These are phyloP conservation scores for Leishmania martiniquensis DNA, from an alignment of 208 protist genomes.

Conservation along the genomic window DNA sequence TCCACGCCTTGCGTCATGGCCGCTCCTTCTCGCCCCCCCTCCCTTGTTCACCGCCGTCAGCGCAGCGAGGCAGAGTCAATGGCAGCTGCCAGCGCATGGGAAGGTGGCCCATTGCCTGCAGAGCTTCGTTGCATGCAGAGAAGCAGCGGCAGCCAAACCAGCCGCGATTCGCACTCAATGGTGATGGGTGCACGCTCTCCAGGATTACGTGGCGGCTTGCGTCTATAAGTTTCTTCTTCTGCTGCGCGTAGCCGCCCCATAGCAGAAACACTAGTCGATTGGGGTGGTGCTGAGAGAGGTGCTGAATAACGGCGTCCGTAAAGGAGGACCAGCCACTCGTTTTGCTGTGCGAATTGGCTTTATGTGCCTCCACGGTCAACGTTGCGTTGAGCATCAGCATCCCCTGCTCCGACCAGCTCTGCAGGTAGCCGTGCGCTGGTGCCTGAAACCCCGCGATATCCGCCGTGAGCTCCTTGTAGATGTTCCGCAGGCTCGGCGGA, in stretches of 20 bases:
- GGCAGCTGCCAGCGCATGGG: slow-evolving; percentile 89
- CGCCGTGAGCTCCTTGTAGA: slow-evolving; percentile 95
- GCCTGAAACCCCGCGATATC: slow-evolving; percentile 86
- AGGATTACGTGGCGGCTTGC: slow-evolving; percentile 88
- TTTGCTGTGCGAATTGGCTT: slow-evolving; percentile 94
- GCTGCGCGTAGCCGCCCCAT: slow-evolving; percentile 95
- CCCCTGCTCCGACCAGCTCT: slow-evolving; percentile 96
- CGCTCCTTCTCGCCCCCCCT: not conserved
- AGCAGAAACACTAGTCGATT: slow-evolving; percentile 94
- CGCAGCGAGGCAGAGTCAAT: slow-evolving; percentile 1
- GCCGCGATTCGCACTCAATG: slow-evolving; percentile 64
- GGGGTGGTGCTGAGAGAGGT: slow-evolving; percentile 66
- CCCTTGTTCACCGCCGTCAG: not conserved
- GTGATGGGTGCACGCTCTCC: slow-evolving; percentile 87
- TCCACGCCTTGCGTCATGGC: not conserved
- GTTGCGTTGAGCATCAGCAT: slow-evolving; percentile 97
- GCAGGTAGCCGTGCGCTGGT: slow-evolving; percentile 94
- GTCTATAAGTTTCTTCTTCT: slow-evolving; percentile 91
- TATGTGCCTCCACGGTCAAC: slow-evolving; percentile 93
- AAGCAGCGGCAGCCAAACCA: slow-evolving; percentile 88
- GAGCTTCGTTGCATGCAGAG: slow-evolving; percentile 83
- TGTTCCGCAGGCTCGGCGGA: slow-evolving; percentile 94
- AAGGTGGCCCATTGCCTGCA: slow-evolving; percentile 56
- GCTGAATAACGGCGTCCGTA: slow-evolving; percentile 94
- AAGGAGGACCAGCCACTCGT: slow-evolving; percentile 95